These are phyloP conservation scores for Mrakia blollopis DNA, from an alignment of 768 basidiomycete species.

Conservation along the genomic window DNA sequence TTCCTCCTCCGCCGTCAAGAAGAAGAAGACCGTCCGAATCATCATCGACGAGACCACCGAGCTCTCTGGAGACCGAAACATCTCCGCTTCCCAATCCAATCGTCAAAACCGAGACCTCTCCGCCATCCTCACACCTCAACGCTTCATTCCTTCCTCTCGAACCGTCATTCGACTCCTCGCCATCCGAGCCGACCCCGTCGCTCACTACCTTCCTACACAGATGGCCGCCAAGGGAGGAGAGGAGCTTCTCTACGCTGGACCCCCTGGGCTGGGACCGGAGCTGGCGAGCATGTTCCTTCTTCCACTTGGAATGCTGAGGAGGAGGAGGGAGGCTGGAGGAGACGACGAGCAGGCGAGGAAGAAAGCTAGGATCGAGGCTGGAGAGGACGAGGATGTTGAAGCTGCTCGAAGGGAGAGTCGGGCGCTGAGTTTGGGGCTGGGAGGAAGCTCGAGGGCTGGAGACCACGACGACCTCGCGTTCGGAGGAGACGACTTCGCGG, in stretches of 20 bases:
- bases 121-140: slow-evolving; percentile 49
- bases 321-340: slow-evolving; percentile 46
- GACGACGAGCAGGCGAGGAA: slow-evolving; percentile 36
- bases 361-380: slow-evolving; percentile 51
- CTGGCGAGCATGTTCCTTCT: slow-evolving; percentile 78
- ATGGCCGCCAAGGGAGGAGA: slow-evolving; percentile 53
- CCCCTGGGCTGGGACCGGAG: slow-evolving; percentile 67
- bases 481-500: slow-evolving; percentile 58
- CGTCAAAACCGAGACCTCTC: slow-evolving; percentile 44
- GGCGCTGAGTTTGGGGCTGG: slow-evolving; percentile 46
- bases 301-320: slow-evolving; percentile 56
- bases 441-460: slow-evolving; percentile 52
- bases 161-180: slow-evolving; percentile 79
- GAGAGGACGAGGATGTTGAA: slow-evolving; percentile 60
- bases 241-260: slow-evolving; percentile 68
- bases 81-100: slow-evolving; percentile 52
- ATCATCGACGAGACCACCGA: slow-evolving; percentile 81
- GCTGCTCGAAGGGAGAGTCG: slow-evolving; percentile 65
- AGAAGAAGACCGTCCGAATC: slow-evolving; percentile 68
- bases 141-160: slow-evolving; percentile 77
- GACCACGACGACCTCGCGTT: slow-evolving; percentile 51
- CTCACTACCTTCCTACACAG: slow-evolving; percentile 82
- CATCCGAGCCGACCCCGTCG: slow-evolving; percentile 75
- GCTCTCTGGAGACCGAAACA: slow-evolving; percentile 51
- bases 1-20: slow-evolving; percentile 46